These are phyloP conservation scores for Phytomonas francai DNA, from an alignment of 208 protist species.

Conservation along the genomic window DNA sequence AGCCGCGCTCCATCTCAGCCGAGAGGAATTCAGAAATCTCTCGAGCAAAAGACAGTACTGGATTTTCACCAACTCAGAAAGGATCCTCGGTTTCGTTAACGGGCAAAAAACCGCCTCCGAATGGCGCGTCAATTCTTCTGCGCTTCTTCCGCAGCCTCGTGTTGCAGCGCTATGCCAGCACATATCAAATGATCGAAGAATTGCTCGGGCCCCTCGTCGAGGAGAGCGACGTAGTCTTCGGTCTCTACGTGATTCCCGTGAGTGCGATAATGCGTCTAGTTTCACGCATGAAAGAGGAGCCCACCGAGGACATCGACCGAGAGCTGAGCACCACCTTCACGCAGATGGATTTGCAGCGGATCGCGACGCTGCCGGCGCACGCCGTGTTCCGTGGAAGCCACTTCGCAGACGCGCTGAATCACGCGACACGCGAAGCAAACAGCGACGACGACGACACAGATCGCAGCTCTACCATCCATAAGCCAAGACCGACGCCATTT, in stretches of 20 bases:
- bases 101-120: no score
- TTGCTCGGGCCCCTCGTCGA: conserved; percentile 41
- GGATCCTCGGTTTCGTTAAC: no score
- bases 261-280: conserved; percentile 18
- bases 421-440: conserved; percentile 10
- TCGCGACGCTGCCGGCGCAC: background rate
- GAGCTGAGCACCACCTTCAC: conserved; percentile 5
- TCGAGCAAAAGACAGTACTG: no score
- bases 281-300: conserved; percentile 14
- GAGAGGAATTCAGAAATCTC: no score
- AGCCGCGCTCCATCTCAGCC: conserved; percentile 5
- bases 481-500: conserved; percentile 9
- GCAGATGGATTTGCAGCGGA: conserved; percentile 7
- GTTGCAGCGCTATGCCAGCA: conserved; percentile 25
- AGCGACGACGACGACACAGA: conserved; percentile 5
- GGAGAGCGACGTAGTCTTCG: conserved; percentile 64
- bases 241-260: conserved; percentile 51
- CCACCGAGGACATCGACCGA: background rate
- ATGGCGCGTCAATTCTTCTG: conserved; percentile 47
- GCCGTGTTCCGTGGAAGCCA: background rate
- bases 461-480: background rate
- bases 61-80: no score
- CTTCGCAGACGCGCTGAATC: background rate
- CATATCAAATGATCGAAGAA: conserved; percentile 41
- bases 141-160: conserved; percentile 56